A percentile compares a stretch with the other conserved stretches of the same genome.
Evolutionary conservation across 495 filamentous ascomycete genomes (phyloP).

Genomic region (Cryomyces minteri): DNA sequence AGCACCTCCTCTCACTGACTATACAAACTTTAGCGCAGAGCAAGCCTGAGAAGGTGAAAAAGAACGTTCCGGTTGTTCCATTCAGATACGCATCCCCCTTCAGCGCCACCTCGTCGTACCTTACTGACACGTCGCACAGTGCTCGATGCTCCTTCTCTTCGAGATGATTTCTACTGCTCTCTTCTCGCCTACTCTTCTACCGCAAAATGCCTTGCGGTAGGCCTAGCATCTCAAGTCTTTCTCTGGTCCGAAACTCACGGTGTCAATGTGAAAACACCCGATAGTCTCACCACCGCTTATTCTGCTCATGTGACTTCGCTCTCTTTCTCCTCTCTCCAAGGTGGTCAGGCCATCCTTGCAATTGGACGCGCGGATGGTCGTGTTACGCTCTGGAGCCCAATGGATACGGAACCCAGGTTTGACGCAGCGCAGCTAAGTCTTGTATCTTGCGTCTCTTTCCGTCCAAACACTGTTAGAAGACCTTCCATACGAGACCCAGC

Average conservation of each 20-base stretch:
- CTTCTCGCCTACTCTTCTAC: conserved; percentile 67
- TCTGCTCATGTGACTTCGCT: conserved; percentile 55
- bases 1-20: neutral
- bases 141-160: conserved; percentile 68
- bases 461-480: conserved; percentile 26
- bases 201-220: conserved; percentile 63
- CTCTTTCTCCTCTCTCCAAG: conserved; percentile 69
- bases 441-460: conserved; percentile 62
- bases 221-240: conserved; percentile 64
- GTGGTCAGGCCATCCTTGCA: conserved; percentile 64
- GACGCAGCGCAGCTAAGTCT: conserved; percentile 48
- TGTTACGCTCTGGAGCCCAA: conserved; percentile 41
- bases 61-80: conserved; percentile 42
- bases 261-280: conserved; percentile 10
- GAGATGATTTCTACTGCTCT: conserved; percentile 94
- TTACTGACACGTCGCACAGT: conserved; percentile 27
- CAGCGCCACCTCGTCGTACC: neutral
- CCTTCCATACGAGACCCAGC: conserved; percentile 10
- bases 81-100: conserved; percentile 44
- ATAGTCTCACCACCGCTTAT: neutral
- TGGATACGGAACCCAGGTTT: conserved; percentile 46
- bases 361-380: conserved; percentile 59
- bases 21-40: neutral
- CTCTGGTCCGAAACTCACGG: conserved; percentile 67
- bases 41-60: conserved; percentile 2